Evolutionary conservation across 1,139 yeast species (phyloP), one percentile per base, ranked within the genome.

Genomic region (Hansenula lynferdii): DNA sequence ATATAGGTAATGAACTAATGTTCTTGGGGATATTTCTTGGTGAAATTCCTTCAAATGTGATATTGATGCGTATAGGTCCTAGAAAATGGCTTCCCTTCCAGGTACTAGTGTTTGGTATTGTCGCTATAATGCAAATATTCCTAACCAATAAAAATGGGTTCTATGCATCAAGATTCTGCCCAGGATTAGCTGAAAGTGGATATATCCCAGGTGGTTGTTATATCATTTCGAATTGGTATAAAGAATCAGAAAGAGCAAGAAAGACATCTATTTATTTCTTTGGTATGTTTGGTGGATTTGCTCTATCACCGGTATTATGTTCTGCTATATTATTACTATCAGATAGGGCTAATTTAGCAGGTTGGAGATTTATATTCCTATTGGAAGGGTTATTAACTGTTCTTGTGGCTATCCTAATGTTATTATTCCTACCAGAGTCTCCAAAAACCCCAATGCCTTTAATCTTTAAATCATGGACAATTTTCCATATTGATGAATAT

Each of bases 301-400:
- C 32, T 2, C 12, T 39, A 9, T 22, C 35, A 17, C 39, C 39
- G 3, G 24, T 39, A 9, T 15, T 36, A 8, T 29, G 35, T 8
- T 33, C 35, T 4, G 40, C 35, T 10, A 39, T 39, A 16, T 16
- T 39, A 11, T n/a, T 32, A 10, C 19, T 39, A 9, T 18, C 37
- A 39, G 80, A 79, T 31, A 62, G 57, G 9, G 62, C 61, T 31
- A 86, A 85, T 4, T 57, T 75, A 29, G 71, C 70, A 9, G 79
- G 86, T 25, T 84, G 92, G 92, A 73, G 80, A 58, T 84, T 90
- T 92, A 75, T 82, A 58, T 84, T 80, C 53, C 73, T 84, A 38
- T 69, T 84, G 39, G 89, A 83, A 57, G 86, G 42, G 3, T 20
- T 36, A 4, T 10, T 30, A 3, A 39, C 42, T 1, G 12, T 39